Evolutionary conservation across 768 basidiomycete genomes (phyloP), one percentile per base, ranked within the genome.

Genomic region (Hydnomerulius pinastri): DNA sequence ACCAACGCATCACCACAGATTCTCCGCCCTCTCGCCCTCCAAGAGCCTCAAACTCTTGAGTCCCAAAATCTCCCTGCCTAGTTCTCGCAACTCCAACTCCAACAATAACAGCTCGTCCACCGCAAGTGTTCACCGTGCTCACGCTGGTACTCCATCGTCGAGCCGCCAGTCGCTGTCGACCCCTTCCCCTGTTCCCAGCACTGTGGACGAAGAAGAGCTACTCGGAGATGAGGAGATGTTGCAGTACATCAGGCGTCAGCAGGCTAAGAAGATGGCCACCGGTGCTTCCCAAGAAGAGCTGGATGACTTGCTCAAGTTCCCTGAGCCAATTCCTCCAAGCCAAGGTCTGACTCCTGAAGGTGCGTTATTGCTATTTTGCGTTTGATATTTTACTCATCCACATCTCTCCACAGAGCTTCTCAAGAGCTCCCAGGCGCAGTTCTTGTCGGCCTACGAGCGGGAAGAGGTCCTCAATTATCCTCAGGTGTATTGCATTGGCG

Each of bases 161-260:
- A 86, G 85, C 60, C 79, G 86, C 29, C 84, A 88, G 51, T 88
- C 88, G 18, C 68, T 87, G 20, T 92, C 88, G 4, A 91, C 90
- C 2, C 90, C 92, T 3, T 96, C 94, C 2, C 93, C 94, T 0
- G 82, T 80, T 6, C 86, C 86, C 23, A 85, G 82, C 57, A 74
- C 80, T 2, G 74, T 89, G 3, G 92, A 92, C 51, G 94, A 95
- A 51, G 92, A 95, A 54, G 91, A 95, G 66, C 43, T 87, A 6
- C 71, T 89, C 15, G 97, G 91, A 13, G 97, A 99, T 63, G 94
- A 97, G 54, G 97, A 99, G 73, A 99, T 99, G 97, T 70, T 90
- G 62, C 86, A 89, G 51, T 99, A 96, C 69, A 90, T 98, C 55
- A 82, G 84, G 57, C 81, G 94, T 21, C 91, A 97, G 56, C 88